Percentiles rank a stretch among this genome's conserved stretches.
Conservation (phyloP, 2,329 filamentous ascomycete species). For the Fusarium sp. region DNA sequence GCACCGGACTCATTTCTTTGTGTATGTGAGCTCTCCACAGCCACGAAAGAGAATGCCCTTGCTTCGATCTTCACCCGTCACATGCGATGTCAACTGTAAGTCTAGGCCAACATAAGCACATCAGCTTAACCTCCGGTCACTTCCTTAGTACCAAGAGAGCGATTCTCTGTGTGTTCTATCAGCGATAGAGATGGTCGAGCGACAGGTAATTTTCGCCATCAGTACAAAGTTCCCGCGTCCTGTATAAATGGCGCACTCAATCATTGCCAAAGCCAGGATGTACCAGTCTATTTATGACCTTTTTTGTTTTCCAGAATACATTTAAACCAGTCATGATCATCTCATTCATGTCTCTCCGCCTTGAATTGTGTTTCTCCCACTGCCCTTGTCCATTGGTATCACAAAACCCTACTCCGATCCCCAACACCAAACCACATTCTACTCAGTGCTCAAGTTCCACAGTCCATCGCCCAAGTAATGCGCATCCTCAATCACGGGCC, state of each 20-base stretch:
- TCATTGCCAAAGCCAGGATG: not conserved
- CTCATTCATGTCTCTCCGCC: not conserved
- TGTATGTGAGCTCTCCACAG: not conserved
- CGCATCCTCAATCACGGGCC: constrained; percentile 89
- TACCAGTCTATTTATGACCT: not conserved
- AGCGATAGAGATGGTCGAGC: not conserved
- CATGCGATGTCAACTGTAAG: not conserved
- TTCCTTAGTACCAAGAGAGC: rapidly evolving
- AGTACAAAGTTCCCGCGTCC: not conserved
- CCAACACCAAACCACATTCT: constrained; percentile 8
- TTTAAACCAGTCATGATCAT: not conserved
- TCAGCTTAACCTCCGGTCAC: not conserved
- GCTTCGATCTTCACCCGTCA: not conserved
- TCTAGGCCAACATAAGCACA: not conserved
- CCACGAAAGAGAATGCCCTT: not conserved
- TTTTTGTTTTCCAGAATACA: not conserved
- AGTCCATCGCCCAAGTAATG: constrained; percentile 95
- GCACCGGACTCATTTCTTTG: rapidly evolving
- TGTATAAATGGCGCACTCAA: not conserved
- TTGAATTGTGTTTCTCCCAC: not conserved
- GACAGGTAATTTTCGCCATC: too few species aligned
- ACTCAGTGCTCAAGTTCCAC: constrained; percentile 76
- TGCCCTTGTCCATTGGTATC: constrained; percentile 31
- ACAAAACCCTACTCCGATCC: constrained; percentile 13
- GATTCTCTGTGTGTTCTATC: not conserved